Evolutionary conservation across 1,284 basidiomycete genomes (phyloP), one percentile per base, ranked within the genome.

Genomic region (Irpex rosettiformis): DNA sequence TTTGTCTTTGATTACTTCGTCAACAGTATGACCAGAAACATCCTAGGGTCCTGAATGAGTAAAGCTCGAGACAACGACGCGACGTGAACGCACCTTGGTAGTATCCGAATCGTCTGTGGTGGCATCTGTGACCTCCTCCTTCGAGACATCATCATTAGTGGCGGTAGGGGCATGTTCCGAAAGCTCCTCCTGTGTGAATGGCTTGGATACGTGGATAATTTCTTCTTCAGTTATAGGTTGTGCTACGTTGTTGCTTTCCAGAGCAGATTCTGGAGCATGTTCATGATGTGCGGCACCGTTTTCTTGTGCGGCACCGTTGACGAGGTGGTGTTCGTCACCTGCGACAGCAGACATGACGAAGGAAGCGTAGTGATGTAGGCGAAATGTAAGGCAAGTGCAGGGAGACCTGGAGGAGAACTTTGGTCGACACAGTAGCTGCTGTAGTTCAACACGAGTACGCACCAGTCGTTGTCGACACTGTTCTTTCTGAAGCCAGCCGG

Each of bases 301-400:
- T 18, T 28, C 48, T 28, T 51, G 48, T 22, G 16, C 18, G 48
- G 28, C 11, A 18, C 48, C 25, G 25, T 51, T 24, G 7, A 25
- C 25, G 24, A 28, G 1, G 48, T 51, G 48, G 27, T 52, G 56
- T 28, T 57, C 48, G 47, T 57, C 56, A 27, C 28, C 37, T 52
- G 48, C 56, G 48, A 57, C 48, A 57, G 48, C 56, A 57, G 56
- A 57, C 47, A 52, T 57, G 25, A 28, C 48, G 24, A 40, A n/a
- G 11, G 27, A 18, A 29, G 48, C 22, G 25, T 57, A 33, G 33
- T 45, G 22, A 27, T 16, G 21, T 57, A n/a, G n/a, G 33, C n/a
- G 29, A 21, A 22, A 42, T 49, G 33, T 52, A 57, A 6, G n/a
- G 48, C 3, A 21, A 18, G 33, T 51, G 27, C 37, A 18, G 13